These are phyloP conservation scores for Trametes gibbosa DNA, from an alignment of 768 basidiomycete species.

Conservation along the genomic window DNA sequence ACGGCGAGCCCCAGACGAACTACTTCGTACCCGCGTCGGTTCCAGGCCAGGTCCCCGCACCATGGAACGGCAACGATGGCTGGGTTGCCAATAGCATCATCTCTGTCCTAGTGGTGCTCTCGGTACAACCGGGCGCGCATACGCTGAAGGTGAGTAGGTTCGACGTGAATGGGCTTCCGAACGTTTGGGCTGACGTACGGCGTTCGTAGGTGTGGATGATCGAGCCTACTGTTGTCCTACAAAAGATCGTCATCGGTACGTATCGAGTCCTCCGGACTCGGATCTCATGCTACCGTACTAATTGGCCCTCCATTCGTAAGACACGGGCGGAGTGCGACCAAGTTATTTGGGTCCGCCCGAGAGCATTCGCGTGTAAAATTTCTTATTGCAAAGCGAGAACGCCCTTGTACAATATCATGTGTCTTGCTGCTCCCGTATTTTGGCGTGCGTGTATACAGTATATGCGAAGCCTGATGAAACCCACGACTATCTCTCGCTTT, in stretches of 20 bases:
- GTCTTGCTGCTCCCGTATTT: neutral
- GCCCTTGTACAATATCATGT: too few relatives aligned
- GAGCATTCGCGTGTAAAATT: conserved; percentile 37
- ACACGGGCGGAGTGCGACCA: conserved; percentile 51
- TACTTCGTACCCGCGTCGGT: conserved; percentile 47
- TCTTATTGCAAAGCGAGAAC: neutral
- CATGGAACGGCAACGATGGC: conserved; percentile 48
- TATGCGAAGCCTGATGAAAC: too few relatives aligned
- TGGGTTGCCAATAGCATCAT: conserved; percentile 57
- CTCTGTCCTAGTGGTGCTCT: conserved; percentile 38
- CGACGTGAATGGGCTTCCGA: neutral
- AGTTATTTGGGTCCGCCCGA: conserved; percentile 69
- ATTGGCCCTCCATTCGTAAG: conserved; percentile 33
- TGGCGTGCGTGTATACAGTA: too few relatives aligned
- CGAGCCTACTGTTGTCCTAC: conserved; percentile 57
- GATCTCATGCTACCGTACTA: too few relatives aligned
- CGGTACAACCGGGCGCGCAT: conserved; percentile 50
- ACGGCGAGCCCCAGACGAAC: conserved; percentile 36
- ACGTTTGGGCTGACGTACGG: neutral
- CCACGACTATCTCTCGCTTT: too few relatives aligned
- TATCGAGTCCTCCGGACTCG: neutral
- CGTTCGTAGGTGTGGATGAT: conserved; percentile 47
- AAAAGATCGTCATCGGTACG: conserved; percentile 63
- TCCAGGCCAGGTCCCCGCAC: conserved; percentile 44
- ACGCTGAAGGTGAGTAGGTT: conserved; percentile 48